Base-by-base conservation (phyloP, 2,329 filamentous ascomycete genomes). In the Sphaerulina populicola region DNA sequence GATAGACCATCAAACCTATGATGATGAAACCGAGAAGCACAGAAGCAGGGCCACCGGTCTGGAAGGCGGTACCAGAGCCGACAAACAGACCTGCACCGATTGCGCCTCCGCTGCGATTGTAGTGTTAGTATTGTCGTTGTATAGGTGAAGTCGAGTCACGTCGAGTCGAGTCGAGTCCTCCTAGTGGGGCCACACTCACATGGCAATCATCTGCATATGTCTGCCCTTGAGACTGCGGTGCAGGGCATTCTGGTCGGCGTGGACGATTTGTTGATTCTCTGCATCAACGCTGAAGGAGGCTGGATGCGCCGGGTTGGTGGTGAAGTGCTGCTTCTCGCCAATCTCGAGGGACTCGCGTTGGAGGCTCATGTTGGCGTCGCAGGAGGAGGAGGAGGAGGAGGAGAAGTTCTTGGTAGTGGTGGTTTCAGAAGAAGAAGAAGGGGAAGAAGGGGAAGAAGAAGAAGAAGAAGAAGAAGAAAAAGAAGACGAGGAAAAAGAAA, bases 61-160 rank as follows among this genome's bases (percentile, higher is more conserved):
- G 68, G 46, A 77, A 68, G 2, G 74, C 71, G 45, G 65, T 60
- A 23, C 75, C 76, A 37, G 72, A 72, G 31, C 74, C 73, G 44
- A 79, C 71, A 61, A 78, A 79, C 3, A 79, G 67, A 62, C 77
- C 76, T 29, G 76, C 77, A 38, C 76, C 76, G 50, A 77, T 74
- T 11, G 55, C 58, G 30, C 59, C 59, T 47, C 59, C 59, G 29
- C 54, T 57, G 45, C 14, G 33, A 45, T 29, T 14, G 30, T 4
- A 9, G 11, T 36, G 27, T 51, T 27, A 52, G 44, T 9, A 38
- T 18, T 3, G 15, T 12, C 9, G 30, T 12, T 3, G 18, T 3
- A 18, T 18, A 18, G 18, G 18, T 18, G 2, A 18, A 18, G 18
- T 18, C 18, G 18, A 2, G 18, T 18, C 18, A 2, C 2, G 18